These are phyloP conservation scores for Botrytis elliptica DNA, from an alignment of 2,329 filamentous ascomycete species.

Conservation along the genomic window DNA sequence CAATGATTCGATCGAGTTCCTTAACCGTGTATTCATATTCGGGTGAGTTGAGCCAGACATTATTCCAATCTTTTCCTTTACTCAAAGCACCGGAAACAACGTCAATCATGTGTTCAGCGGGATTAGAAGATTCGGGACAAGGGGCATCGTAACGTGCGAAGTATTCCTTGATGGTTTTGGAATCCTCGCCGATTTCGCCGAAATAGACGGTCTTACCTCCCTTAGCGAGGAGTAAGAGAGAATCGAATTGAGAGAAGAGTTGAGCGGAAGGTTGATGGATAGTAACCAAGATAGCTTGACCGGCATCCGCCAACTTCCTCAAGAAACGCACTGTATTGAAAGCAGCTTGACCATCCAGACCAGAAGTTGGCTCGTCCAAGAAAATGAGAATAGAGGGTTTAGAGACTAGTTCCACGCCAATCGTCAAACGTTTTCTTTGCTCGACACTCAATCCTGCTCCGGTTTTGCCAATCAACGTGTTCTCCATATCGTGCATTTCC, in stretches of 20 bases:
- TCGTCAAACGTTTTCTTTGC: slow-evolving; percentile 61
- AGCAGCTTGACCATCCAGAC: slow-evolving; percentile 62
- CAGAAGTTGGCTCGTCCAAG: slow-evolving; percentile 60
- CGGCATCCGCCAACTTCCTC: slow-evolving; percentile 56
- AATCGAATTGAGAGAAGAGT: slow-evolving; percentile 57
- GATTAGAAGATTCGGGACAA: slow-evolving; percentile 44
- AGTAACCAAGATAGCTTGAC: slow-evolving; percentile 55
- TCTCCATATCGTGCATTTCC: slow-evolving; percentile 65
- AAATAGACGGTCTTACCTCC: slow-evolving; percentile 70
- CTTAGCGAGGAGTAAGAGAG: slow-evolving; percentile 60
- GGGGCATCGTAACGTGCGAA: slow-evolving; percentile 55
- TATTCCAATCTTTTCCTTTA: slow-evolving; percentile 62
- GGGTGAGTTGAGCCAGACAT: slow-evolving; percentile 63
- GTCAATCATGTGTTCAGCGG: slow-evolving; percentile 48
- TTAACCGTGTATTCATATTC: slow-evolving; percentile 53
- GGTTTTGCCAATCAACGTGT: slow-evolving; percentile 62
- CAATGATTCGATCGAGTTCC: slow-evolving; percentile 59
- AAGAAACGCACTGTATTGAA: slow-evolving; percentile 64
- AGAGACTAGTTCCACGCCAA: slow-evolving; percentile 58
- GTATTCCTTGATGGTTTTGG: slow-evolving; percentile 56
- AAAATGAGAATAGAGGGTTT: slow-evolving; percentile 60
- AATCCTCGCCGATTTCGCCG: slow-evolving; percentile 62
- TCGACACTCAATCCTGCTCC: slow-evolving; percentile 62
- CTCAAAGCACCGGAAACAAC: slow-evolving; percentile 49
- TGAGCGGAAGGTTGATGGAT: slow-evolving; percentile 56